A percentile compares a stretch with the other conserved stretches of the same genome.
Conservation (phyloP, 495 filamentous ascomycete species). For the Staphylotrichum longicolle region DNA sequence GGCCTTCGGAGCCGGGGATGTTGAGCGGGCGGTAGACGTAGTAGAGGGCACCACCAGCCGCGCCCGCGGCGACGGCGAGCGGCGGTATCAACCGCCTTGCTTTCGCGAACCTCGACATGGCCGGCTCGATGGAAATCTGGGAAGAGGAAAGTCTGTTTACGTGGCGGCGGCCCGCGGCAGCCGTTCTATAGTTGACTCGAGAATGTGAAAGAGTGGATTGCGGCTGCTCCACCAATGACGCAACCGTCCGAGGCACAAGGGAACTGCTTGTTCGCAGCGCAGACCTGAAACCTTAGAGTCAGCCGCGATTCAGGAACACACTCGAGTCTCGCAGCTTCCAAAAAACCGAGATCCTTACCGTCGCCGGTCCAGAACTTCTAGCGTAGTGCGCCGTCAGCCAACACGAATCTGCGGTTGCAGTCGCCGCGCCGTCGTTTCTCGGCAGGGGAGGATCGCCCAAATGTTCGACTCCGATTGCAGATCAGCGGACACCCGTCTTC, state of each 20-base stretch:
- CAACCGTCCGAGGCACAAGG: conserved; percentile 17
- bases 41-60: conserved; percentile 61
- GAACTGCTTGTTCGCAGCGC: conserved; percentile 4
- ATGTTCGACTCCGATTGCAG: not conserved
- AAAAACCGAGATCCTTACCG: not conserved
- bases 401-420: too few relatives aligned
- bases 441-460: not conserved
- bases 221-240: conserved; percentile 33
- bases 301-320: not conserved
- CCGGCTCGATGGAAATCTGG: conserved; percentile 2
- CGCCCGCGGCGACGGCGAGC: conserved; percentile 35
- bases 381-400: too few relatives aligned
- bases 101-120: conserved; percentile 32
- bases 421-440: not conserved
- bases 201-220: conserved; percentile 6
- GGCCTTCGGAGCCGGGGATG: conserved; percentile 77
- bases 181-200: not conserved
- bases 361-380: too few relatives aligned
- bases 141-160: not conserved
- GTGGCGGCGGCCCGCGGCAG: not conserved
- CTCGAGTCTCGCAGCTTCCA: not conserved
- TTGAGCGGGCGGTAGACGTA: conserved; percentile 79
- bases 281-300: not conserved
- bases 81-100: conserved; percentile 42
- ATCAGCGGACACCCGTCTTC: conserved; percentile 11